These are phyloP conservation scores for Pyrenophora tritici-repentis DNA, from an alignment of 2,329 filamentous ascomycete species.

Conservation along the genomic window DNA sequence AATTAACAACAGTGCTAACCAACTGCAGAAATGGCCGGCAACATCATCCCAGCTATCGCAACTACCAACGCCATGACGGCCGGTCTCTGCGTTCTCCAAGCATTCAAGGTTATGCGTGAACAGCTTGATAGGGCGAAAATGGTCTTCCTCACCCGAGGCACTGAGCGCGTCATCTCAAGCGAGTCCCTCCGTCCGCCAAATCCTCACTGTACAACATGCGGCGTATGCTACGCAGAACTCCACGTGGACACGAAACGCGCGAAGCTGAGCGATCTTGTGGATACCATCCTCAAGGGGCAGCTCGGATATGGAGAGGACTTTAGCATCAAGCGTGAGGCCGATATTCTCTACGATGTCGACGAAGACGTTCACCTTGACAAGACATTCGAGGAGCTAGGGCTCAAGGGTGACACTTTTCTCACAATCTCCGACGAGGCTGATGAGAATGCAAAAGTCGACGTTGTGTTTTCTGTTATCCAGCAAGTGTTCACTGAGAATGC, in stretches of 20 bases:
- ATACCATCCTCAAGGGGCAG: conserved; percentile 70
- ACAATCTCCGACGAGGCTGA: conserved; percentile 85
- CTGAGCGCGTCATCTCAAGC: conserved; percentile 62
- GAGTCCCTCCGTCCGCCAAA: conserved; percentile 69
- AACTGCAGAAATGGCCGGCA: conserved; percentile 85
- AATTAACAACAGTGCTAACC: conserved; percentile 7
- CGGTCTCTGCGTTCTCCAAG: conserved; percentile 86
- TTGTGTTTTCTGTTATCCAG: conserved; percentile 72
- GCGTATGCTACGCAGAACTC: conserved; percentile 70
- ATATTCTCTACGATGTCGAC: conserved; percentile 84
- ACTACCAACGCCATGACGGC: conserved; percentile 98
- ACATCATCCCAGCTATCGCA: conserved; percentile 97
- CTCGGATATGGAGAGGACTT: conserved; percentile 83
- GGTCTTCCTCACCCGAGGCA: conserved; percentile 77
- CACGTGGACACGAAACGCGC: conserved; percentile 71
- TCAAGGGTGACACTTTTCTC: conserved; percentile 75
- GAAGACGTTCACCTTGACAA: conserved; percentile 83
- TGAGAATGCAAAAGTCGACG: conserved; percentile 76
- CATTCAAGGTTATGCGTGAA: conserved; percentile 83
- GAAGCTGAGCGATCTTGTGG: conserved; percentile 78
- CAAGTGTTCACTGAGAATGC: conserved; percentile 52
- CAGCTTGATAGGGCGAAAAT: conserved; percentile 73
- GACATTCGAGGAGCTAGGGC: conserved; percentile 76
- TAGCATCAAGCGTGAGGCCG: conserved; percentile 71
- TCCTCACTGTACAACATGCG: conserved; percentile 81